These are phyloP conservation scores for Cucurbita ficifolia DNA, from an alignment of 306 rosid species.

Conservation along the genomic window DNA sequence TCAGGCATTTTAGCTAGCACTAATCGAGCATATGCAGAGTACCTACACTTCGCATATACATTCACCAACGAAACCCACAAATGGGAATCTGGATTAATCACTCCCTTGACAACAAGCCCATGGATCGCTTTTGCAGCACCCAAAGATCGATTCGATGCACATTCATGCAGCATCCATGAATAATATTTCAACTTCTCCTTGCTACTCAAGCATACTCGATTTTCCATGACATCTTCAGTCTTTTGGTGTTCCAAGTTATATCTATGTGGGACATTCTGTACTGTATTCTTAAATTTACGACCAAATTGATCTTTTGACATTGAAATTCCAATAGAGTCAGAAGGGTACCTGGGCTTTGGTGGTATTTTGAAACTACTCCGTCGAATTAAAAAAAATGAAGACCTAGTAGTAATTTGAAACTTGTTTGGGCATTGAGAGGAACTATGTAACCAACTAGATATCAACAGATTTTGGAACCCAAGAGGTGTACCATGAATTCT, in stretches of 20 bases:
- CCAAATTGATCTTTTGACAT: not conserved
- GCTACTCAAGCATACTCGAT: not conserved
- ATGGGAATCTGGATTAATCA: slow-evolving; percentile 21
- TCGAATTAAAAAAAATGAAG: slow-evolving; percentile 3
- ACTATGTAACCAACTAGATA: slow-evolving; percentile 2
- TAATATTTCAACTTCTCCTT: slow-evolving; percentile 15
- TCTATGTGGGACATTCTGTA: not conserved
- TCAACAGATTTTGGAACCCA: slow-evolving; percentile 2
- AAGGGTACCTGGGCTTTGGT: not conserved
- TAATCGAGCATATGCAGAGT: slow-evolving; percentile 7
- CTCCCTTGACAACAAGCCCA: slow-evolving; percentile 19
- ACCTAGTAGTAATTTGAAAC: slow-evolving; percentile 8
- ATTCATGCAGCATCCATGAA: slow-evolving; percentile 15
- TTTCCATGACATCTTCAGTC: slow-evolving; percentile 2
- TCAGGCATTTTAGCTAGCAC: slow-evolving; percentile 30
- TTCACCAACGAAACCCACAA: slow-evolving; percentile 29
- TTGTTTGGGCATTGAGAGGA: slow-evolving; percentile 6
- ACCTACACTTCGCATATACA: slow-evolving; percentile 25
- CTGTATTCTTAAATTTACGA: not conserved
- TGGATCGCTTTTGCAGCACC: slow-evolving; percentile 22
- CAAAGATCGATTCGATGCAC: slow-evolving; percentile 18
- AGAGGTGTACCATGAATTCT: slow-evolving; percentile 8
- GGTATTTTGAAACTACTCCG: slow-evolving; percentile 1
- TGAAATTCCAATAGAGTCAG: not conserved
- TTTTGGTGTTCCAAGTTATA: not conserved